Evolutionary conservation across 129 eudicot genomes (phyloP), one percentile per base, ranked within the genome.

Genomic region (Arctium lappa): DNA sequence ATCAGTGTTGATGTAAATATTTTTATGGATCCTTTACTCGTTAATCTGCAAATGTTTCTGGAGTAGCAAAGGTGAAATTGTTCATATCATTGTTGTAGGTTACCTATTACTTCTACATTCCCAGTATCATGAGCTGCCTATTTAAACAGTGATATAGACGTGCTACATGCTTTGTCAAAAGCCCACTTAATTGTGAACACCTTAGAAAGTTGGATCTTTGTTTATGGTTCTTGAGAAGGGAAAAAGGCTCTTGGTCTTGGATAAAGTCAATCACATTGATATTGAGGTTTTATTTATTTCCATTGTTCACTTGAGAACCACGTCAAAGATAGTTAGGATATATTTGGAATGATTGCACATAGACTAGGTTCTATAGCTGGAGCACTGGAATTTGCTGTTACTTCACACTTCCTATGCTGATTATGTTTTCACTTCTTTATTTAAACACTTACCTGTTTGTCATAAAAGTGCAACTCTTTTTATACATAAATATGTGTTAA

Each of bases 291-390:
- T 48, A 46, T 75, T 4, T 30, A 30, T 29, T 48, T 8, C 38
- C 65, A 42, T 11, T 18, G 5, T 31, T 50, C 37, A 53, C 63
- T 53, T 53, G 63, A 22, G 31, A 76, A 76, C 69, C 79, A 48
- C 31, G 29, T 75, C 44, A 50, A 7, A 13, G 38, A 15, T 62
- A 74, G 78, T 16, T 74, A 75, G 29, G 68, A 46, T 10, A 0
- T 63, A 63, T 32, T 22, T 34, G 34, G 69, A 22, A 22, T 18
- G 11, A 63, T 63, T 63, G 18, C 62, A 37, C n/a, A 27, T 36
- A 65, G 38, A 27, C 82, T 39, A 39, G 53, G 82, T 5, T 78
- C 48, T 65, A 65, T 78, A 38, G 74, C 10, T 27, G 81, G 81
- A 39, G 74, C 29, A 38, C 42, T 78, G 63, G 63, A 65, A 40